Base-by-base conservation (phyloP, 805 yeast genomes). In the Naumovozyma dairenensis region DNA sequence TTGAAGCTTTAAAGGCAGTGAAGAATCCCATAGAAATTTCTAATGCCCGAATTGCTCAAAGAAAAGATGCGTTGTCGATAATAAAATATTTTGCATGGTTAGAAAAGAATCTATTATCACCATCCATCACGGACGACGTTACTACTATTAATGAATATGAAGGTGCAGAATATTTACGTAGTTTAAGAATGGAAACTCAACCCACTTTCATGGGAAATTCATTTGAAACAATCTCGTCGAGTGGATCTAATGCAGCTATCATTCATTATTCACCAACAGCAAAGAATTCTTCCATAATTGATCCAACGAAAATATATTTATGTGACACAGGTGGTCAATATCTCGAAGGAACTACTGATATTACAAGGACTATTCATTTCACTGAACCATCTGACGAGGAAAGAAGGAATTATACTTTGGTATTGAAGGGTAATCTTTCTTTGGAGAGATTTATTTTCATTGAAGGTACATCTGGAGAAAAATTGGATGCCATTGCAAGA, bases 321-420 rank as follows among this genome's bases (percentile, higher is more conserved):
- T 65, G 83, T 39, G 98, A 92, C 55, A 74, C 94, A 2, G 98
- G 98, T 4, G 83, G 92, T 1, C 98, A 92, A 49, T 89, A 73
- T 51, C 55, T 80, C 16, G 95, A 87, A 50, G 98, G 98, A 8
- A 92, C 98, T 0, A 92, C 98, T 0, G 98, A 92, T 55, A 84
- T 89, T 18, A 92, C 98, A 1, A 70, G 98, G 46, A 85, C 96
- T 0, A 59, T 76, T 32, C 89, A 83, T 54, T 80, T 85, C 53
- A 51, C 60, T 1, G 55, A 58, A 2, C 83, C 89, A 12, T 48
- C 70, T 0, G 36, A 44, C 21, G 80, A 80, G 40, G 79, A 80
- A 51, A 65, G 61, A 22, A 69, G 67, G 42, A 76, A 76, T 34
- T 89, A 84, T 56, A 82, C 97, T 0, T 62, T 83, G 28, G 98